A percentile compares a stretch with the other conserved stretches of the same genome.
Evolutionary conservation across 2,329 filamentous ascomycete species (phyloP).

Genomic region (Macrophomina phaseolina): DNA sequence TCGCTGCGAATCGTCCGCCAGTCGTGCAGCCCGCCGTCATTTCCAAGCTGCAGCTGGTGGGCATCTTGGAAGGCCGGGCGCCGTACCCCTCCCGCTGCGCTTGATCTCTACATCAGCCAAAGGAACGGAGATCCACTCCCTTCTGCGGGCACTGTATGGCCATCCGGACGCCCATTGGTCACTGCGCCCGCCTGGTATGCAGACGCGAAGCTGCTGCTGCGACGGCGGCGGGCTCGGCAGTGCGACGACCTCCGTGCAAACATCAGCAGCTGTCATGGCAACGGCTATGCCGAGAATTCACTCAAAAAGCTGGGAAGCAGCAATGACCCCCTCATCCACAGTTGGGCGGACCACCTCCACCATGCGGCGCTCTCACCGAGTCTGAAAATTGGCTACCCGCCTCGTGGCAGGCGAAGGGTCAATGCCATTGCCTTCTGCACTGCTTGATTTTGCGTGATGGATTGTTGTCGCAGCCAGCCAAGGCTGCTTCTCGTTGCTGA

Average conservation of each 20-base stretch:
- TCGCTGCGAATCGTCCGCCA: constrained; percentile 1
- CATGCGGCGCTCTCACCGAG: background rate
- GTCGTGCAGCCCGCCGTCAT: constrained; percentile 18
- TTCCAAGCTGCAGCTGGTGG: constrained; percentile 16
- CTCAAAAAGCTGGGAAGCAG: background rate
- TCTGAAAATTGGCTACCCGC: background rate
- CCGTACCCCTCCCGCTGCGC: background rate
- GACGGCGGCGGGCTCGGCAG: background rate
- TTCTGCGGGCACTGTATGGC: background rate
- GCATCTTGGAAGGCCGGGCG: constrained; percentile 3
- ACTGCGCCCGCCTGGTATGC: background rate
- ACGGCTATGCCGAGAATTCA: background rate
- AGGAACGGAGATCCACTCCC: background rate
- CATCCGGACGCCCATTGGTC: background rate
- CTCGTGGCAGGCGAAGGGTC: too few relatives aligned
- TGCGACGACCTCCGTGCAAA: background rate
- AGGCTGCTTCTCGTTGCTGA: background rate
- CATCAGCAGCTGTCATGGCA: background rate
- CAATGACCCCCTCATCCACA: background rate
- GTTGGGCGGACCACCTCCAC: background rate
- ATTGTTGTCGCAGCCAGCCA: background rate
- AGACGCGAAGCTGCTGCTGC: background rate
- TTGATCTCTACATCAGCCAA: background rate
- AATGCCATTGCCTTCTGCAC: background rate
- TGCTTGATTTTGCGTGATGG: background rate